phyloP scores from a whole-genome alignment of 441 rosid genomes.

The Kokia cookei region DNA sequence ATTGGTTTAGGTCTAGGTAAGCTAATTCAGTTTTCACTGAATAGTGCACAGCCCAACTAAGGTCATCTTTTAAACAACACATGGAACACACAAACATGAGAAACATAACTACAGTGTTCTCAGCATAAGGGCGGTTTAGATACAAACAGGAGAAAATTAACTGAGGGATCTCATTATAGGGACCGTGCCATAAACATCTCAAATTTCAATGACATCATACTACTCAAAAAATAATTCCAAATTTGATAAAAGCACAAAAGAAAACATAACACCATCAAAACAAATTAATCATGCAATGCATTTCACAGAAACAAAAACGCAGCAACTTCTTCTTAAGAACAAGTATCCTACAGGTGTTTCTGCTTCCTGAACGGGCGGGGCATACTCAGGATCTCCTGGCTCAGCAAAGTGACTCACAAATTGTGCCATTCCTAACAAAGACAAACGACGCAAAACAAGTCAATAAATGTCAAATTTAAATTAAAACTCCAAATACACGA shows the following conservation, averaged over 20 bases:
- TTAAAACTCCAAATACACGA: neutral
- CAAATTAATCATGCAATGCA: neutral
- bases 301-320: neutral
- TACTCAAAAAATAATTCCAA: neutral
- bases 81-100: neutral
- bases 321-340: neutral
- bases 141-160: neutral
- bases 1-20: neutral
- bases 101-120: neutral
- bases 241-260: neutral
- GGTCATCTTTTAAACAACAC: neutral
- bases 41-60: neutral
- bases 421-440: conserved; percentile 75
- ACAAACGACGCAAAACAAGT: neutral
- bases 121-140: neutral
- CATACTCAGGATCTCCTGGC: conserved; percentile 81
- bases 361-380: conserved; percentile 73
- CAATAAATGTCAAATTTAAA: neutral
- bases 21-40: neutral
- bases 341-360: conserved; percentile 71
- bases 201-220: neutral
- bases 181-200: neutral
- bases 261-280: neutral
- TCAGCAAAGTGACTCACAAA: conserved; percentile 79
- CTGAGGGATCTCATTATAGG: neutral